Evolutionary conservation across 306 rosid genomes (phyloP).

Genomic region (Cucurbita pepo): DNA sequence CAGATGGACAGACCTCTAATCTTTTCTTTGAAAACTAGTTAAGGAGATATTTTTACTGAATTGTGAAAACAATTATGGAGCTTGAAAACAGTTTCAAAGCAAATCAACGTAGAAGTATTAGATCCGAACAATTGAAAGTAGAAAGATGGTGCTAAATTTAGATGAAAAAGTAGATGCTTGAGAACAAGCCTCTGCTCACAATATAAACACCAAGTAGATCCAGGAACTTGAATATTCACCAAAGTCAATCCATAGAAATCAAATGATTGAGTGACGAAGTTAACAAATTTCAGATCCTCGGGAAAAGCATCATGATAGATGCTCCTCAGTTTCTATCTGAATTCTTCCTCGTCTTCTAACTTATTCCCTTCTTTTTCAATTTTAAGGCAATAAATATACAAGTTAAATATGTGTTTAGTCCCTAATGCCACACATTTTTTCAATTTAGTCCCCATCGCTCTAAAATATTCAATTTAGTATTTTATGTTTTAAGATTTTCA

Average conservation of each 20-base stretch:
- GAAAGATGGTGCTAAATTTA: neutral
- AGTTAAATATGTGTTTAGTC: neutral
- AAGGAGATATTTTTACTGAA: neutral
- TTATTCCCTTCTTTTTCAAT: neutral
- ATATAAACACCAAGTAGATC: neutral
- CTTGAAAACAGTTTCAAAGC: neutral
- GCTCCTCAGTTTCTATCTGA: neutral
- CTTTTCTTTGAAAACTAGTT: neutral
- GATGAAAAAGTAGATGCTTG: neutral
- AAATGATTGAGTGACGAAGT: neutral
- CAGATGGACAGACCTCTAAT: neutral
- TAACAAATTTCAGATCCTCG: neutral
- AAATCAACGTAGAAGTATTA: neutral
- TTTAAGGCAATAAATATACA: neutral
- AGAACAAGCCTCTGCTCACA: neutral
- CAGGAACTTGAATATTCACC: neutral
- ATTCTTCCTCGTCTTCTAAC: neutral
- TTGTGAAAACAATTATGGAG: neutral
- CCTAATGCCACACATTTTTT: neutral
- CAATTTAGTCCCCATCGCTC: neutral
- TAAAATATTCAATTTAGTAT: neutral
- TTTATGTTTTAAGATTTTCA: neutral
- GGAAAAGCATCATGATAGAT: neutral
- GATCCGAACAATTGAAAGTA: neutral
- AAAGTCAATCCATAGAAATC: neutral